Evolutionary conservation across 1,284 basidiomycete genomes (phyloP).

Genomic region (Ustanciosporium gigantosporum): DNA sequence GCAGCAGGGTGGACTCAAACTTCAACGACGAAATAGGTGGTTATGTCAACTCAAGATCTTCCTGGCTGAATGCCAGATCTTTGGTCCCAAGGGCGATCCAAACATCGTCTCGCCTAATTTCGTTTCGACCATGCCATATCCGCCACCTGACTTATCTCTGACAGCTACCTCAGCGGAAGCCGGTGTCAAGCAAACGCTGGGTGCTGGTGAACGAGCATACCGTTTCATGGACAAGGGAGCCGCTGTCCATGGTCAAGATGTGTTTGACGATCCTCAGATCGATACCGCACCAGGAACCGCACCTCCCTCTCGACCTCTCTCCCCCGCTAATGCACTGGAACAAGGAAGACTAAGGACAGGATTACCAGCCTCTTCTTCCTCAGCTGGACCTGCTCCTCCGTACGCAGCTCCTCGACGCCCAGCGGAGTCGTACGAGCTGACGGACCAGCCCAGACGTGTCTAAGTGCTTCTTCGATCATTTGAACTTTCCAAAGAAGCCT

Average conservation of each 20-base stretch:
- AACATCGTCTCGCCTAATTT: slow-evolving; percentile 11
- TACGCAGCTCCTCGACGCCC: slow-evolving; percentile 11
- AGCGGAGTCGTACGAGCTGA: slow-evolving; percentile 34
- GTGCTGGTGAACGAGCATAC: slow-evolving; percentile 26
- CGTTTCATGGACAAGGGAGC: slow-evolving; percentile 36
- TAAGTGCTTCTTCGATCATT: too few relatives aligned
- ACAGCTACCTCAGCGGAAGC: slow-evolving; percentile 15
- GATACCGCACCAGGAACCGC: slow-evolving; percentile 25
- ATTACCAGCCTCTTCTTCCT: slow-evolving; percentile 9
- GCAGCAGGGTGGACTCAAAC: slow-evolving; percentile 72
- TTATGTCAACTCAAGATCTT: slow-evolving; percentile 79
- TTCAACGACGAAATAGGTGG: slow-evolving; percentile 83
- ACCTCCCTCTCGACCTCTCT: slow-evolving; percentile 26
- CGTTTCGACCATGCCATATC: slow-evolving; percentile 29
- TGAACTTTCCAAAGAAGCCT: too few relatives aligned
- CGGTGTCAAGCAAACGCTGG: slow-evolving; percentile 24
- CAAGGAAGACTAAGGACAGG: slow-evolving; percentile 26
- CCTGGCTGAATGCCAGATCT: slow-evolving; percentile 74
- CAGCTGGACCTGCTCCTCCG: slow-evolving; percentile 18
- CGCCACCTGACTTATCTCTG: slow-evolving; percentile 13
- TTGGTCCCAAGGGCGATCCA: slow-evolving; percentile 70
- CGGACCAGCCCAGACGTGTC: slow-evolving; percentile 19
- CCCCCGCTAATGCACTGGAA: slow-evolving; percentile 35
- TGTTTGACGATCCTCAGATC: slow-evolving; percentile 24
- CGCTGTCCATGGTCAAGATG: slow-evolving; percentile 19